A percentile compares a stretch with the other conserved stretches of the same genome.
phyloP scores from a whole-genome alignment of 2,329 filamentous ascomycete genomes.

The Pseudocercospora pini-densiflorae region DNA sequence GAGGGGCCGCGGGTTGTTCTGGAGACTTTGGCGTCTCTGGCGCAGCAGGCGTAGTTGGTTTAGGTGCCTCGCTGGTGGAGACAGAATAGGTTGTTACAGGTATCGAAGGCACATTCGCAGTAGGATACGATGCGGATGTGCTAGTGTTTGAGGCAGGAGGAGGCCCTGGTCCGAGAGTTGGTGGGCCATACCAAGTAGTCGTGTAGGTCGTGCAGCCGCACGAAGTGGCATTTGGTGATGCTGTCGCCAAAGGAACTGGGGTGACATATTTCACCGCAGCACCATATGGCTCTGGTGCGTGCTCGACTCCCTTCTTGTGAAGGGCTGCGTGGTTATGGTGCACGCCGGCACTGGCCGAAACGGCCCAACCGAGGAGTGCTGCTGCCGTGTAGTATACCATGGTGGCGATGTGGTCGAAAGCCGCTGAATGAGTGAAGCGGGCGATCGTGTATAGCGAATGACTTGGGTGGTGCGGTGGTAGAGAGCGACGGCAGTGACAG shows the following conservation, averaged over 20 bases:
- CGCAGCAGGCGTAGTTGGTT: constrained; percentile 12
- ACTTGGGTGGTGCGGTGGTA: constrained; percentile 15
- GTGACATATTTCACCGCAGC: constrained; percentile 10
- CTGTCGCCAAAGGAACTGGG: constrained; percentile 6
- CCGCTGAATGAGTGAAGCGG: constrained; percentile 36
- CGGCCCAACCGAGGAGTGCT: constrained; percentile 26
- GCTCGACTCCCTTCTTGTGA: constrained; percentile 23
- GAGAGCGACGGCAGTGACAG: constrained; percentile 13
- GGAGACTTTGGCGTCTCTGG: constrained; percentile 1
- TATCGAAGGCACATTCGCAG: neutral
- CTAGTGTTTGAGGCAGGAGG: constrained; percentile 21
- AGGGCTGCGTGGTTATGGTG: constrained; percentile 26
- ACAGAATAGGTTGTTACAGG: neutral
- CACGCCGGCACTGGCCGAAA: constrained; percentile 26
- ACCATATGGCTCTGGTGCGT: constrained; percentile 7
- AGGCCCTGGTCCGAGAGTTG: constrained; percentile 47
- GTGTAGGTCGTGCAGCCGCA: constrained; percentile 78
- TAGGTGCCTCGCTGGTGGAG: neutral
- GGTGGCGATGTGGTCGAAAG: constrained; percentile 24
- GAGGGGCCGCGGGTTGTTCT: neutral
- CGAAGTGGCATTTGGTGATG: constrained; percentile 21
- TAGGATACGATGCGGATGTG: constrained; percentile 4
- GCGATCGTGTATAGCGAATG: constrained; percentile 26
- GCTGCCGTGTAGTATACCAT: constrained; percentile 26
- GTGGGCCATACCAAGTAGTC: constrained; percentile 69